Conservation (phyloP, 495 filamentous ascomycete species). For the Sordaria brevicollis region DNA sequence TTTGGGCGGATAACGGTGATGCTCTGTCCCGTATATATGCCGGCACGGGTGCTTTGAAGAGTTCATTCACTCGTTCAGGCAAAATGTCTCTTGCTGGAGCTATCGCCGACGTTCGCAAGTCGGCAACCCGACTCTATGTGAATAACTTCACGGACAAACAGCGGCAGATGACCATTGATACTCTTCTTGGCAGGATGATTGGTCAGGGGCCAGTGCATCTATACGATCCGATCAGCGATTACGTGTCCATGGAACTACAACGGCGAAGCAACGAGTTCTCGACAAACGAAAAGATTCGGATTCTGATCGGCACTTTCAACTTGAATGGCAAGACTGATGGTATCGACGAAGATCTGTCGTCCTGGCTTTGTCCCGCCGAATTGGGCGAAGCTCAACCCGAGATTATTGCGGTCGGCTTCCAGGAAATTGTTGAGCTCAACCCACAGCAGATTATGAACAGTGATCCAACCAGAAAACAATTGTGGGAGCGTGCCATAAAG, state of each 20-base stretch:
- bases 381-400: slow-evolving; percentile 50
- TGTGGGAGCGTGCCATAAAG: slow-evolving; percentile 78
- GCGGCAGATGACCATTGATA: slow-evolving; percentile 87
- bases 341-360: slow-evolving; percentile 65
- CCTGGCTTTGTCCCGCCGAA: slow-evolving; percentile 63
- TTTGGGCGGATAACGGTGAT: slow-evolving; percentile 99
- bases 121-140: slow-evolving; percentile 84
- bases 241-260: slow-evolving; percentile 63
- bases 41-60: slow-evolving; percentile 89
- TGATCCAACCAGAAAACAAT: slow-evolving; percentile 72
- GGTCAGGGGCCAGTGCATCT: slow-evolving; percentile 76
- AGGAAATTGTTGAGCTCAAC: slow-evolving; percentile 93
- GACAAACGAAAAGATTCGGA: slow-evolving; percentile 37
- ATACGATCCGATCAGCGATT: slow-evolving; percentile 90
- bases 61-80: slow-evolving; percentile 88
- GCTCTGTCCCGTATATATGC: slow-evolving; percentile 91
- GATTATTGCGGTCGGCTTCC: slow-evolving; percentile 83
- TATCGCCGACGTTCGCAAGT: slow-evolving; percentile 91
- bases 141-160: slow-evolving; percentile 96
- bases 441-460: slow-evolving; percentile 99
- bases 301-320: slow-evolving; percentile 87
- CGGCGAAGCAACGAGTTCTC: slow-evolving; percentile 46
- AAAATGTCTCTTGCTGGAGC: slow-evolving; percentile 94
- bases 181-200: slow-evolving; percentile 73
- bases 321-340: slow-evolving; percentile 77